Conservation (phyloP, 352 stramenopile species). For the Globisporangium camurandrum region DNA sequence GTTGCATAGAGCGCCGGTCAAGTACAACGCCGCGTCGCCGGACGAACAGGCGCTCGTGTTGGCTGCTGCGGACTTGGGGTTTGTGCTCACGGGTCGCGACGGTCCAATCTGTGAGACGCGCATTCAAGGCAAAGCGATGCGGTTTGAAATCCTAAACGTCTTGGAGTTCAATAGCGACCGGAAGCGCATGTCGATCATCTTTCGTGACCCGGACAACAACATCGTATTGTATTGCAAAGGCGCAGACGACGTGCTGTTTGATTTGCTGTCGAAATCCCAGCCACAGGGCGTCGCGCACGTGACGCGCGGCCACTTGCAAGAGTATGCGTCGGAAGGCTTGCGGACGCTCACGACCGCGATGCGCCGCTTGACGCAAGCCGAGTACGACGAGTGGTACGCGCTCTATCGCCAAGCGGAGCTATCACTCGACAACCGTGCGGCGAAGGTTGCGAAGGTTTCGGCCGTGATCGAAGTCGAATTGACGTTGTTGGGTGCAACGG, state of each 20-base stretch:
- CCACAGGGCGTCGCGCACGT: conserved; percentile 19
- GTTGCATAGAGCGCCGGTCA: no score
- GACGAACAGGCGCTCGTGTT: conserved; percentile 87
- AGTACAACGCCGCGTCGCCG: conserved; percentile 64
- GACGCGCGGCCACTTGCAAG: conserved; percentile 58
- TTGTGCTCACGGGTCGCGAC: conserved; percentile 59
- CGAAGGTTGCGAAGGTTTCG: no score
- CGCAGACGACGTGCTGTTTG: conserved; percentile 61
- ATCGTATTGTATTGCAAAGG: conserved; percentile 74
- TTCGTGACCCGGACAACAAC: conserved; percentile 49
- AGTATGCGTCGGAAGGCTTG: conserved; percentile 82
- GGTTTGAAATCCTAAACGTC: conserved; percentile 82
- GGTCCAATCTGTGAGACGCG: conserved; percentile 42
- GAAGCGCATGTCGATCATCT: conserved; percentile 92
- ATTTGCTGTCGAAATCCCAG: conserved; percentile 21
- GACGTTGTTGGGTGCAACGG: conserved; percentile 83
- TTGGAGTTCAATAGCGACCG: conserved; percentile 90
- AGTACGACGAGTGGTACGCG: conserved; percentile 51
- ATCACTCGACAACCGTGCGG: no score
- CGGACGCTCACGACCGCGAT: conserved; percentile 82
- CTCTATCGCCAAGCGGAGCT: conserved; percentile 65
- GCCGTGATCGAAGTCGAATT: conserved; percentile 79
- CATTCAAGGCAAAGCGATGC: conserved; percentile 28
- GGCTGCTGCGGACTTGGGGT: conserved; percentile 67
- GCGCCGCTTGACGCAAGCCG: conserved; percentile 42